Conservation (phyloP, 2,329 filamentous ascomycete genomes). For the Calonectria pteridis region DNA sequence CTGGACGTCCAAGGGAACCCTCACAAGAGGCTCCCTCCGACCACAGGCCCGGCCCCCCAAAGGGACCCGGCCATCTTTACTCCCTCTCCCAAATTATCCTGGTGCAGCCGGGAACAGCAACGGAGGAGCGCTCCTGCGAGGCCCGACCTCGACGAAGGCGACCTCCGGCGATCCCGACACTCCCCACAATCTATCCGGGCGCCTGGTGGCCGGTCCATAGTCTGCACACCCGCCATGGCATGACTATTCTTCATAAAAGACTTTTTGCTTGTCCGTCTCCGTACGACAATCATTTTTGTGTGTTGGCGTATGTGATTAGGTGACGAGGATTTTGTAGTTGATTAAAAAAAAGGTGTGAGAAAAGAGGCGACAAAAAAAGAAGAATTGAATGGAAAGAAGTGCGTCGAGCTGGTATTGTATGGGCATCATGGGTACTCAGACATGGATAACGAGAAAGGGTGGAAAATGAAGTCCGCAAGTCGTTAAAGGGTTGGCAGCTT, state of each 20-base stretch:
- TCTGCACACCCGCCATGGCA: conserved; percentile 49
- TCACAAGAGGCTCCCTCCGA: conserved; percentile 23
- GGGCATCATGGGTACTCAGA: conserved; percentile 70
- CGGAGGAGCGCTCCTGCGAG: conserved; percentile 30
- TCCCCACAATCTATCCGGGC: conserved; percentile 34
- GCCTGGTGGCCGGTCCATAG: conserved; percentile 44
- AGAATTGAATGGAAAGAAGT: conserved; percentile 63
- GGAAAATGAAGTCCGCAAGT: conserved; percentile 38
- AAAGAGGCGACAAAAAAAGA: conserved; percentile 52
- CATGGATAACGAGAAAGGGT: conserved; percentile 63
- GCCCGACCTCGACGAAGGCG: conserved; percentile 28
- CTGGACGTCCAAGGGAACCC: conserved; percentile 36
- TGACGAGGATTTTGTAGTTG: conserved; percentile 50
- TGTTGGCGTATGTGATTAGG: conserved; percentile 51
- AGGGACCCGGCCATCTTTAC: conserved; percentile 36
- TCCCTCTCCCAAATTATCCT: conserved; percentile 35
- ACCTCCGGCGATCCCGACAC: conserved; percentile 19
- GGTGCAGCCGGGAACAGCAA: conserved; percentile 14
- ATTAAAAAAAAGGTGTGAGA: conserved; percentile 56
- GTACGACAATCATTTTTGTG: conserved; percentile 48
- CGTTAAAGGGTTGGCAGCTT: conserved; percentile 56
- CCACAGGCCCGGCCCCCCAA: conserved; percentile 32
- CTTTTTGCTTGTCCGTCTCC: conserved; percentile 48
- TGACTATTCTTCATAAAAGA: conserved; percentile 53
- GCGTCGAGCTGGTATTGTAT: conserved; percentile 70